Percentiles rank a stretch among this genome's conserved stretches.
These are phyloP conservation scores for Monilinia laxa DNA, from an alignment of 2,329 filamentous ascomycete genomes.

Conservation along the genomic window DNA sequence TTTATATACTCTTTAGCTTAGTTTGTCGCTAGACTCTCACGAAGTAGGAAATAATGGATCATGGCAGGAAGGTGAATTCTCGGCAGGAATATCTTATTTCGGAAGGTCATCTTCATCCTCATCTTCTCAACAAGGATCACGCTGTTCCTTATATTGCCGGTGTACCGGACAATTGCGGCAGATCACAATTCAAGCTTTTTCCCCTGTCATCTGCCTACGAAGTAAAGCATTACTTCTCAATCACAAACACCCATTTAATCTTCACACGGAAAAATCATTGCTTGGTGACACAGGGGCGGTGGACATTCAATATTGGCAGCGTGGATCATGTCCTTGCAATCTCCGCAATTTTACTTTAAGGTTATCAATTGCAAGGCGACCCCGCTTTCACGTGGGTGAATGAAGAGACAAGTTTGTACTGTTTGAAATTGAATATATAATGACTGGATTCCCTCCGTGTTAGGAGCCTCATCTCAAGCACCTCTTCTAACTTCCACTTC, in stretches of 20 bases:
- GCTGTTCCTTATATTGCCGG: not conserved
- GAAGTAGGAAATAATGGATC: too few species aligned
- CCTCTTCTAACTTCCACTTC: not conserved
- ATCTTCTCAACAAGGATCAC: too few species aligned
- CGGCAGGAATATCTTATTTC: not conserved
- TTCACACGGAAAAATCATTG: not conserved
- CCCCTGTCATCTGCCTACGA: not conserved
- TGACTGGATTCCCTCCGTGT: not conserved
- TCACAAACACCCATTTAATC: not conserved
- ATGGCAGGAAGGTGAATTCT: not conserved
- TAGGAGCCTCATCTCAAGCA: not conserved
- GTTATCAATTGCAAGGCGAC: not conserved
- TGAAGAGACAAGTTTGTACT: not conserved
- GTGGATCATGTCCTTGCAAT: not conserved
- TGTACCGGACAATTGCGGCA: not conserved
- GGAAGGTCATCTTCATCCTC: not conserved
- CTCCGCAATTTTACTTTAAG: not conserved
- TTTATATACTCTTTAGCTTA: too few species aligned
- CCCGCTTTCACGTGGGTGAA: not conserved
- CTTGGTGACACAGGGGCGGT: not conserved
- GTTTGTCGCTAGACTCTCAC: too few species aligned
- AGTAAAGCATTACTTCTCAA: not conserved
- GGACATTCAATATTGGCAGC: not conserved
- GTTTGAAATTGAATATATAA: constrained; percentile 6
- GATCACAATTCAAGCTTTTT: not conserved